Conservation (phyloP, 2,329 filamentous ascomycete species). For the Scolecobasidium constrictum region DNA sequence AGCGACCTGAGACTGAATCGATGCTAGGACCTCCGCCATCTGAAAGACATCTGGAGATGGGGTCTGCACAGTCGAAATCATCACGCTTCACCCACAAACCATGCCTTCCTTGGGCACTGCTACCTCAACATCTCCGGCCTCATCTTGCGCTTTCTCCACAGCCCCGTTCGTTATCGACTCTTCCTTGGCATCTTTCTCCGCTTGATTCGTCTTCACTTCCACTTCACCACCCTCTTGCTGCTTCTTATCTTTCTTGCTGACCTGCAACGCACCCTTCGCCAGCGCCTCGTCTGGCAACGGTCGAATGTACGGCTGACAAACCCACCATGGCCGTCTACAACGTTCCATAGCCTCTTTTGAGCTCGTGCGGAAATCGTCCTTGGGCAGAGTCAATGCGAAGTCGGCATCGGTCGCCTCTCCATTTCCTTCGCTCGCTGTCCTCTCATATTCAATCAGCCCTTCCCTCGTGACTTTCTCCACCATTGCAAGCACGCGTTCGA, state of each 20-base stretch:
- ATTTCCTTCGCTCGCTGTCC: conserved; percentile 8
- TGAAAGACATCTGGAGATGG: too few species aligned
- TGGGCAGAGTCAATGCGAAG: conserved; percentile 16
- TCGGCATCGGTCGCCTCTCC: not conserved
- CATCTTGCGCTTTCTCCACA: conserved; percentile 10
- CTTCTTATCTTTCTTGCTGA: conserved; percentile 56
- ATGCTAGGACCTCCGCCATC: too few species aligned
- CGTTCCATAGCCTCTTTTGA: conserved; percentile 55
- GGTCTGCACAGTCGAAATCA: too few species aligned
- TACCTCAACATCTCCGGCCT: conserved; percentile 13
- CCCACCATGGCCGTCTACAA: conserved; percentile 79
- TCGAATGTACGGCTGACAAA: conserved; percentile 77
- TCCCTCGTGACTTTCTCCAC: conserved; percentile 66
- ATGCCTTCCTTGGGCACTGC: conserved; percentile 34
- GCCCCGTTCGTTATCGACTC: conserved; percentile 3
- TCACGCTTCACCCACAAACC: conserved; percentile 33
- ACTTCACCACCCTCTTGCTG: conserved; percentile 30
- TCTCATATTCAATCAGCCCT: conserved; percentile 58
- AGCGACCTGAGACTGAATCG: too few species aligned
- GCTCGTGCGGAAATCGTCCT: conserved; percentile 36
- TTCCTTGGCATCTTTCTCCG: conserved; percentile 11
- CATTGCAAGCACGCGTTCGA: conserved; percentile 64
- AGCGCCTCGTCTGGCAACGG: conserved; percentile 81
- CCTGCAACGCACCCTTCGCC: conserved; percentile 63
- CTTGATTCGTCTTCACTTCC: too few species aligned